These are phyloP conservation scores for Sporothrix luriei DNA, from an alignment of 2,329 filamentous ascomycete genomes.

Conservation along the genomic window DNA sequence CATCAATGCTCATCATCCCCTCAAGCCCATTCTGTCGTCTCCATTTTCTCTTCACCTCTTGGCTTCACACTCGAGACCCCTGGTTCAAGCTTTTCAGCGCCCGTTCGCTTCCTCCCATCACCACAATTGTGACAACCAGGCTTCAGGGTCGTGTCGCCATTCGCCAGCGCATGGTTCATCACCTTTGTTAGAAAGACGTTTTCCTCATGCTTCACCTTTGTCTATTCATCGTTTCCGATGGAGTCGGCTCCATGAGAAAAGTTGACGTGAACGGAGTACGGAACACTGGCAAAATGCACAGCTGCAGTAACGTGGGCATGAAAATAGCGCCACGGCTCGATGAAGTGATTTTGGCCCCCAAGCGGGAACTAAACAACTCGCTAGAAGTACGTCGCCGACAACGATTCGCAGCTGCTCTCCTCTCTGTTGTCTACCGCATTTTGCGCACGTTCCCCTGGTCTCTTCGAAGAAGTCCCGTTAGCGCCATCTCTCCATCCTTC, in stretches of 20 bases:
- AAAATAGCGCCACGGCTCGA: not conserved
- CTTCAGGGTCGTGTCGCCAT: not conserved
- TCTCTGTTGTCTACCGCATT: not conserved
- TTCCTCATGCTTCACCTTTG: not conserved
- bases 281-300: too few relatives aligned
- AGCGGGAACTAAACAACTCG: conserved; percentile 8
- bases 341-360: conserved; percentile 17
- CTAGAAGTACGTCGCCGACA: not conserved
- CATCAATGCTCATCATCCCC: too few relatives aligned
- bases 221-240: not conserved
- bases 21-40: not conserved
- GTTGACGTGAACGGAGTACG: not conserved
- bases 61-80: not conserved
- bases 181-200: not conserved
- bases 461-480: not conserved
- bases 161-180: not conserved
- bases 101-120: not conserved
- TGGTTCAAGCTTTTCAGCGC: not conserved
- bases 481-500: not conserved
- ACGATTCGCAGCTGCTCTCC: not conserved
- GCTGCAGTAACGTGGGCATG: not conserved
- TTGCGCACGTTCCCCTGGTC: conserved; percentile 12
- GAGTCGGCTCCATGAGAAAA: not conserved
- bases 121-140: conserved; percentile 10
- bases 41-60: not conserved